Conservation (phyloP, 2,329 filamentous ascomycete species). For the Catunica adiposa region DNA sequence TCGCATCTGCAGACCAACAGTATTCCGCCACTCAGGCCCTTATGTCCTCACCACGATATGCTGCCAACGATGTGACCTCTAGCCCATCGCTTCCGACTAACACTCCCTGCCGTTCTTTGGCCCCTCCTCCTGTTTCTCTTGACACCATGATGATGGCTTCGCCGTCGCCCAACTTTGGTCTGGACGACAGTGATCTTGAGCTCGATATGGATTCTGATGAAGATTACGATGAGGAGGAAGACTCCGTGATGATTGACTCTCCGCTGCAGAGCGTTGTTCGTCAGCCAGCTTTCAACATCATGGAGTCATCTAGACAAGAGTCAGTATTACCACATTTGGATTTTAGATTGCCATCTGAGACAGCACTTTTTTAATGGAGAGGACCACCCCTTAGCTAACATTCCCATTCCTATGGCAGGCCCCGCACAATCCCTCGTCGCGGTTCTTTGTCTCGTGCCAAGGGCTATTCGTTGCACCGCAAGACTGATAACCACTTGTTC, state of each 20-base stretch:
- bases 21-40: constrained; percentile 15
- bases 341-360: not conserved
- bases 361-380: not conserved
- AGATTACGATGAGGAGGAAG: constrained; percentile 11
- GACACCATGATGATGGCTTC: constrained; percentile 14
- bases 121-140: constrained; percentile 5
- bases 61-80: constrained; percentile 47
- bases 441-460: constrained; percentile 12
- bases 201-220: constrained; percentile 11
- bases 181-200: constrained; percentile 8
- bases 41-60: constrained; percentile 19
- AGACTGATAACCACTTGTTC: constrained; percentile 6
- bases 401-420: constrained; percentile 1
- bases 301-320: constrained; percentile 8
- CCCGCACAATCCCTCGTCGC: constrained; percentile 9
- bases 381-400: constrained; percentile 3
- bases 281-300: constrained; percentile 5
- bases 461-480: constrained; percentile 9
- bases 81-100: constrained; percentile 28
- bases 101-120: constrained; percentile 7
- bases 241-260: constrained; percentile 13
- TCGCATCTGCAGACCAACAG: not conserved
- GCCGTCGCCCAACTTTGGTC: constrained; percentile 4
- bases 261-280: constrained; percentile 10
- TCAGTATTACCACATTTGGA: constrained; percentile 1